Base-by-base conservation (phyloP, 2,329 filamentous ascomycete genomes). In the Phoma sp. region DNA sequence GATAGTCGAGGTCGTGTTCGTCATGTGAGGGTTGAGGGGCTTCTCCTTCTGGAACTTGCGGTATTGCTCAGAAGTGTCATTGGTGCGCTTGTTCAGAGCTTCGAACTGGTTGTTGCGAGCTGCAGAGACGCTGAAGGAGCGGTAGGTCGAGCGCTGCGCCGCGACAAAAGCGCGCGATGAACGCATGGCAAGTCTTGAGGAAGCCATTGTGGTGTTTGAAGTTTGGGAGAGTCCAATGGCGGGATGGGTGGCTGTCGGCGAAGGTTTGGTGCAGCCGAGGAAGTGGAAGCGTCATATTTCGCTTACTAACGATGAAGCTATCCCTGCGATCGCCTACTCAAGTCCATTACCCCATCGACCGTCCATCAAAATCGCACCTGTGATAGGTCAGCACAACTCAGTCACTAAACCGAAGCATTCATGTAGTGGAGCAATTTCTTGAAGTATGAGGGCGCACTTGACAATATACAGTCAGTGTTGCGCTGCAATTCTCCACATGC, bases 1-100 rank as follows among this genome's bases (percentile, higher is more conserved):
- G 66, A 86, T 83, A 9, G 85, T 87, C 7, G 84, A 86, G 47
- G 78, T 87, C 1, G 84, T 86, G 71, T 87, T 87, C 29, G 86
- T 86, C 70, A 88, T 75, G 64, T 85, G 82, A 18, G 83, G 85
- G 61, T 87, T 87, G 27, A 83, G 70, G 1, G 81, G 76, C 74
- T 83, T 87, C 57, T 82, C 78, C 27, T 74, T 81, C 72, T 87
- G 84, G 56, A 77, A 77, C 61, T 83, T 79, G 61, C 84, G 79
- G 68, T 85, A 81, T 43, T 79, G 78, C 47, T 80, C 75, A 22
- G 80, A 78, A 9, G 79, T 86, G 60, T 83, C 80, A 55, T 83
- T 80, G 57, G 72, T 74, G 55, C 80, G 77, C 52, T 81, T 78
- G 66, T 82, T 82, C 59, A 78, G 69, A 45, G 76, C 73, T 51